These are phyloP conservation scores for Carex pumila DNA, from an alignment of 176 grass and related monocot genomes.

Conservation along the genomic window DNA sequence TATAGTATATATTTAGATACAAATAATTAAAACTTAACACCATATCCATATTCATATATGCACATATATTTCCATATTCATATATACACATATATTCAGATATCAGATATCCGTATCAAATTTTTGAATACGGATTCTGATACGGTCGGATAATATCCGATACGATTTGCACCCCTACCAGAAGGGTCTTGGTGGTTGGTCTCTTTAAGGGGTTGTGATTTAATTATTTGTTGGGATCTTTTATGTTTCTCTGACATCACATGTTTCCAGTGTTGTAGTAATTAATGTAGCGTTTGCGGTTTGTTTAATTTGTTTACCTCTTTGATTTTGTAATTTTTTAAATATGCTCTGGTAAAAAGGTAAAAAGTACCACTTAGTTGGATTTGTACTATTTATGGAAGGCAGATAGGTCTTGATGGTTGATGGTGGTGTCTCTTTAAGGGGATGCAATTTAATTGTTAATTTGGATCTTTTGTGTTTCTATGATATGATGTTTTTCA, in stretches of 20 bases:
- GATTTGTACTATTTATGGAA: not conserved
- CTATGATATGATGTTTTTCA: not conserved
- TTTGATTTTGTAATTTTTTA: too few relatives aligned
- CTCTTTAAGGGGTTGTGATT: slow-evolving; percentile 12
- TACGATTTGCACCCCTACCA: too few relatives aligned
- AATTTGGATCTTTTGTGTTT: not conserved
- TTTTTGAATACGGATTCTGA: too few relatives aligned
- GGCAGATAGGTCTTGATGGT: too few relatives aligned
- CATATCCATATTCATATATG: too few relatives aligned
- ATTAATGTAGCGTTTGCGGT: not conserved
- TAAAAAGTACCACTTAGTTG: not conserved
- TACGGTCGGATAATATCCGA: too few relatives aligned
- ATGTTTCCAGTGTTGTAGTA: not conserved
- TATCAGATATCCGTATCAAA: too few relatives aligned
- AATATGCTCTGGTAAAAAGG: too few relatives aligned
- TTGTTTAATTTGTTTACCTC: not conserved
- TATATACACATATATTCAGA: too few relatives aligned
- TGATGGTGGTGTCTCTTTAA: not conserved
- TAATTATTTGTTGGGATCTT: slow-evolving; percentile 2
- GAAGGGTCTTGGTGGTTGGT: not conserved
- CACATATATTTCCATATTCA: too few relatives aligned
- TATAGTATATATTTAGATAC: too few relatives aligned
- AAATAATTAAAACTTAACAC: too few relatives aligned
- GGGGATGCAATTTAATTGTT: not conserved
- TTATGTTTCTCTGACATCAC: not conserved